phyloP scores from a whole-genome alignment of 768 basidiomycete genomes.

The Russula sp. region DNA sequence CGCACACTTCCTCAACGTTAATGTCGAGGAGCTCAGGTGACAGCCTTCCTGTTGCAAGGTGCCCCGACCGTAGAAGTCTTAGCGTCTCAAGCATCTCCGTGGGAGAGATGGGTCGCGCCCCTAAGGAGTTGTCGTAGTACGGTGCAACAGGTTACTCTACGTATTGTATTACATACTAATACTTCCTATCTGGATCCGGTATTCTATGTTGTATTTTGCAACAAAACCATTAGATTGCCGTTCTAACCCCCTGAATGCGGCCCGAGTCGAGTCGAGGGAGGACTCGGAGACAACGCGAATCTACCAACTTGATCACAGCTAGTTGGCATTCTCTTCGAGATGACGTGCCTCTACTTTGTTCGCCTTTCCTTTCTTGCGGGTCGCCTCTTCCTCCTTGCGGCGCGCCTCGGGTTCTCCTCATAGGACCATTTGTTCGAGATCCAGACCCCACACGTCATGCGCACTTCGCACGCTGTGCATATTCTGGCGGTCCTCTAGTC shows the following conservation, averaged over 20 bases:
- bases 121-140: no score
- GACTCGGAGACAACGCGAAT: no score
- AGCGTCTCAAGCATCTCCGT: no score
- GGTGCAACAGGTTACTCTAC: no score
- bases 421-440: constrained; percentile 18
- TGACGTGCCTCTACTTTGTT: constrained; percentile 24
- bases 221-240: no score
- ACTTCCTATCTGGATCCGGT: no score
- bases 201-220: no score
- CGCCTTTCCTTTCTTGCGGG: constrained; percentile 29
- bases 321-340: constrained; percentile 27
- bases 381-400: constrained; percentile 28
- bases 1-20: not conserved
- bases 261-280: no score
- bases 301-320: no score
- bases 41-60: not conserved
- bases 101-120: no score
- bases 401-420: constrained; percentile 21
- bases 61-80: not conserved
- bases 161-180: no score
- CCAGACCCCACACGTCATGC: constrained; percentile 21
- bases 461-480: constrained; percentile 14
- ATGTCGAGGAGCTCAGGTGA: not conserved
- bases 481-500: constrained; percentile 19
- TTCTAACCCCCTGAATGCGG: constrained; percentile 22